These are phyloP conservation scores for Acanthamoeba lenticulata DNA, from an alignment of 208 protist species.

Conservation along the genomic window DNA sequence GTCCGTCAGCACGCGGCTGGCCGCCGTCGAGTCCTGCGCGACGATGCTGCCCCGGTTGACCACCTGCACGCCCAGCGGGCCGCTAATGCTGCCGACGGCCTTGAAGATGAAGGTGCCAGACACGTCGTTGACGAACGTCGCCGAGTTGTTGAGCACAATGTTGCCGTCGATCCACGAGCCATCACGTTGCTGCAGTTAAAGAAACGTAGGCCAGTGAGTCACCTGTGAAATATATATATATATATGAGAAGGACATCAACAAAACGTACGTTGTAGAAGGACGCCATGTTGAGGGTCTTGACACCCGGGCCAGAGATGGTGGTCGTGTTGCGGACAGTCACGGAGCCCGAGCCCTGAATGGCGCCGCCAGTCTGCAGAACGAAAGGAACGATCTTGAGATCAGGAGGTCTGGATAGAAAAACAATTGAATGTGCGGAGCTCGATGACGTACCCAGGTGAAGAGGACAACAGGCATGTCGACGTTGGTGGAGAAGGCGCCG, in stretches of 20 bases:
- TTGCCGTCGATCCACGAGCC: conserved; percentile 16
- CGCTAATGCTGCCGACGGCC: background rate
- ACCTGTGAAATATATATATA: too few relatives aligned
- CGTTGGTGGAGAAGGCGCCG: conserved; percentile 64
- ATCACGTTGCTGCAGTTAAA: background rate
- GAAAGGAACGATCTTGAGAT: too few relatives aligned
- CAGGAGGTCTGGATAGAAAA: background rate
- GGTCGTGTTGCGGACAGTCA: background rate
- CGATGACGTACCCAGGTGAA: conserved; percentile 26
- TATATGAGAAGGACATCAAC: too few relatives aligned
- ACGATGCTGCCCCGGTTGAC: background rate
- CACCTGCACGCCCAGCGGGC: conserved; percentile 1
- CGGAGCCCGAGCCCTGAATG: conserved; percentile 4
- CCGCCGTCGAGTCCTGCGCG: background rate
- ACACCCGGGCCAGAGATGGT: background rate
- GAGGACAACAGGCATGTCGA: background rate
- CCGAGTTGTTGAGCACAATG: conserved; percentile 7
- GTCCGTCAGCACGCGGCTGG: background rate
- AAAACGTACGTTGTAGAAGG: conserved; percentile 31
- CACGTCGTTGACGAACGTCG: conserved; percentile 21
- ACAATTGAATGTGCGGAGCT: background rate
- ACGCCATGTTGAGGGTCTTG: conserved; percentile 44
- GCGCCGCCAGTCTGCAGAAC: background rate
- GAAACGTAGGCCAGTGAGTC: background rate
- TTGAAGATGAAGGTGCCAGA: background rate